Percentiles rank a stretch among this genome's conserved stretches.
Evolutionary conservation across 1,139 yeast genomes (phyloP).

Genomic region (Lodderomyces theae): DNA sequence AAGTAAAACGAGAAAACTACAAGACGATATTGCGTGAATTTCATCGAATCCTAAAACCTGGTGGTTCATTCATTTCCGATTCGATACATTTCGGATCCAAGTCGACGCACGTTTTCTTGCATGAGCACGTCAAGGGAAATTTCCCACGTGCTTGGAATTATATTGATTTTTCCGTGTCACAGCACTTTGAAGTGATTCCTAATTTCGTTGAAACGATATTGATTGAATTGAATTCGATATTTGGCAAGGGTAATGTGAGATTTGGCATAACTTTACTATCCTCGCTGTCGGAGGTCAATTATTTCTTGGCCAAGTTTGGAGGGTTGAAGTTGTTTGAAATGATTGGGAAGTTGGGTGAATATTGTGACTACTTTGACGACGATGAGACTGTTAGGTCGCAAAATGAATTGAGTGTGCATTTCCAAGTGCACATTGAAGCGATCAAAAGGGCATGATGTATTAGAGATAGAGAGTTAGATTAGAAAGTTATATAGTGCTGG

Average conservation of each 20-base stretch:
- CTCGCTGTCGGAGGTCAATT: slow-evolving; percentile 31
- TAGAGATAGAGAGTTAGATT: background rate
- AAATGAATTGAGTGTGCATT: slow-evolving; percentile 15
- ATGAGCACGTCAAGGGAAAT: slow-evolving; percentile 11
- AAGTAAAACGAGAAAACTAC: slow-evolving; percentile 28
- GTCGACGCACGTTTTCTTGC: slow-evolving; percentile 15
- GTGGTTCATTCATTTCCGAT: slow-evolving; percentile 38
- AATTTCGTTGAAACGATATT: slow-evolving; percentile 25
- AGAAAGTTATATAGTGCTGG: slow-evolving; percentile 8
- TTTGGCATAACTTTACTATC: slow-evolving; percentile 31
- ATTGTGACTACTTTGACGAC: slow-evolving; percentile 23
- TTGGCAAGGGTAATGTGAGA: slow-evolving; percentile 36
- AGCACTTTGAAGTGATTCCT: slow-evolving; percentile 26
- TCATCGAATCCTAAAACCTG: slow-evolving; percentile 34
- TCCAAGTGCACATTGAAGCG: slow-evolving; percentile 22
- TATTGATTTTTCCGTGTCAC: slow-evolving; percentile 20
- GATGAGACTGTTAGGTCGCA: slow-evolving; percentile 11
- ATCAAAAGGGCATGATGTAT: slow-evolving; percentile 3
- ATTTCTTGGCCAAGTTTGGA: slow-evolving; percentile 30
- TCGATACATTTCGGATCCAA: slow-evolving; percentile 23
- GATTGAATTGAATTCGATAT: slow-evolving; percentile 23
- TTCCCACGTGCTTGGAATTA: slow-evolving; percentile 17
- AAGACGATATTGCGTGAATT: slow-evolving; percentile 31
- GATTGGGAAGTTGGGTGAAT: slow-evolving; percentile 33
- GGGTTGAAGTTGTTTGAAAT: slow-evolving; percentile 34